Conservation (phyloP, 306 rosid genomes). For the Trifolium dubium region DNA sequence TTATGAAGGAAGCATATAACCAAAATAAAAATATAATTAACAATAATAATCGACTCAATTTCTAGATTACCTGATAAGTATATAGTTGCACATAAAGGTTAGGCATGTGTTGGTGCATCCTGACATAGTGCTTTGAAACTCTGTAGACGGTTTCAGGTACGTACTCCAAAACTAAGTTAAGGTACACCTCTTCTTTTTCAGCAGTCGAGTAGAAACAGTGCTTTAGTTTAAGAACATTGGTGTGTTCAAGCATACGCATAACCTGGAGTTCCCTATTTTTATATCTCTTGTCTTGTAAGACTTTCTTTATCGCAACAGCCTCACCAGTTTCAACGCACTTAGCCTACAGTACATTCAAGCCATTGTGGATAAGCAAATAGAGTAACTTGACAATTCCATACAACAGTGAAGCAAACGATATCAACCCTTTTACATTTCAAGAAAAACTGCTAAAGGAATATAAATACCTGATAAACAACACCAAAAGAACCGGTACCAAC, state of each 20-base stretch:
- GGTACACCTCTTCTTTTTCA: constrained; percentile 83
- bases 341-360: constrained; percentile 57
- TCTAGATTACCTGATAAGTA: constrained; percentile 72
- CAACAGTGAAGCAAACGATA: constrained; percentile 16
- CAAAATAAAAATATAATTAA: background rate
- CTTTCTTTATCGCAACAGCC: constrained; percentile 87
- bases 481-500: constrained; percentile 99
- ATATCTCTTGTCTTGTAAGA: constrained; percentile 91
- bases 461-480: constrained; percentile 91
- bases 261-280: constrained; percentile 94
- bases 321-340: constrained; percentile 91
- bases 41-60: background rate
- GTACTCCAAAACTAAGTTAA: constrained; percentile 91
- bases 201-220: constrained; percentile 90
- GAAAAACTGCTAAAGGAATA: constrained; percentile 23
- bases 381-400: constrained; percentile 8
- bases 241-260: constrained; percentile 81
- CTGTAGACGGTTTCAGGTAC: constrained; percentile 86
- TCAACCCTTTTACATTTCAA: background rate
- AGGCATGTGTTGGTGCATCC: constrained; percentile 78
- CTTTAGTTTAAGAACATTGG: constrained; percentile 76
- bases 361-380: constrained; percentile 18
- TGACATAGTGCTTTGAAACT: constrained; percentile 80
- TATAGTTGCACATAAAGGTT: constrained; percentile 76
- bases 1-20: background rate